Base-by-base conservation (phyloP, 2,329 filamentous ascomycete genomes). In the Kalmusia sp. region DNA sequence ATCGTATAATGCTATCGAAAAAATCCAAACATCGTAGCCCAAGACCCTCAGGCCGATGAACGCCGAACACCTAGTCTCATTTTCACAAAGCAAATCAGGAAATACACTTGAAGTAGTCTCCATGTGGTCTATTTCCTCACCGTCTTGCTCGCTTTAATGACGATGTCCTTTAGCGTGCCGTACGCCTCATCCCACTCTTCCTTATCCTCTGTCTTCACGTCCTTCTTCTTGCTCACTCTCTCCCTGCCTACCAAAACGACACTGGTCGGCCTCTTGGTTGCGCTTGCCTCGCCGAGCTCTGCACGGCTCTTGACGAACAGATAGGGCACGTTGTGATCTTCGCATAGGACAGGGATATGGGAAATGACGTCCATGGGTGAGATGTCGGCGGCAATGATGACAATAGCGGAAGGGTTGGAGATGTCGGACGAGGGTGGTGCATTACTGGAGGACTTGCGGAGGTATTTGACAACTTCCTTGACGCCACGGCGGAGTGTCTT, bases 351-450 rank as follows among this genome's bases (percentile, higher is more conserved):
- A 68, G 95, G 95, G 63, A 99, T 91, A 80, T 99, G 95, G 55
- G 91, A 95, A 80, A 99, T 97, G 75, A 99, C 95, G 77, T 99
- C 95, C 88, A 95, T 93, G 62, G 95, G 95, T 48, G 91, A 96
- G 81, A 99, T 98, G 78, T 99, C 95, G 67, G 91, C 95, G 30
- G 95, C 95, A 65, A 99, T 91, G 75, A 99, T 83, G 68, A 97
- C 92, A 63, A 99, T 84, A 58, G 81, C 84, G 63, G 87, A 84
- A 38, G 90, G 87, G 53, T 71, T 55, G 69, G 87, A 82, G 49
- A 70, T 60, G 49, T 68, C 62, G 41, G 84, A 76, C 47, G 84
- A 81, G 71, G 85, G 80, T 61, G 85, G 83, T 55, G 86, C 84
- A n/a, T 86, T 84, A 52, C 87, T 84, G 65, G 86, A 77, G 12